Percentiles rank a stretch among this genome's conserved stretches.
Conservation (phyloP, 768 basidiomycete species). For the Termitomyces heimii region DNA sequence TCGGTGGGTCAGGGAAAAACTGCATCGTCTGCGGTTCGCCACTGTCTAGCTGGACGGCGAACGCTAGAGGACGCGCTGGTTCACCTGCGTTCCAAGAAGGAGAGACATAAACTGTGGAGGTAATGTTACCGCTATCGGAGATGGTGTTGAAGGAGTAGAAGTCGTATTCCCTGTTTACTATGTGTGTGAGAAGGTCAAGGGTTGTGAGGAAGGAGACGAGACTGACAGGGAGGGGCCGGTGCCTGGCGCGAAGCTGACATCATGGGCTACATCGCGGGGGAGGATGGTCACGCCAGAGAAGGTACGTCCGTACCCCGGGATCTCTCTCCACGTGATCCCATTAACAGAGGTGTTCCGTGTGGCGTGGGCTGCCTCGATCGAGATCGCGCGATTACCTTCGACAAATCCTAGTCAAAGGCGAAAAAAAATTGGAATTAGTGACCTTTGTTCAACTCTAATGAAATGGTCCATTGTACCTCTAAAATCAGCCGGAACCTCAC, state of each 20-base stretch:
- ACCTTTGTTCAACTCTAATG: not conserved
- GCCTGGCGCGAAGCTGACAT: conserved; percentile 54
- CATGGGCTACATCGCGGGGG: conserved; percentile 42
- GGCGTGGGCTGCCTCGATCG: conserved; percentile 62
- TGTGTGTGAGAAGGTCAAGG: not conserved
- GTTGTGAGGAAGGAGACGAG: not conserved
- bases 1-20: conserved; percentile 37
- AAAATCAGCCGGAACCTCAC: conserved; percentile 35
- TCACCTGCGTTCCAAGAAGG: conserved; percentile 51
- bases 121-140: conserved; percentile 34
- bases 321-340: conserved; percentile 50
- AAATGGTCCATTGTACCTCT: conserved; percentile 28
- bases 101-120: conserved; percentile 40
- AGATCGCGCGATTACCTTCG: conserved; percentile 56
- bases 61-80: conserved; percentile 39
- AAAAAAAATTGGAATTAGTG: not conserved
- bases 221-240: conserved; percentile 54
- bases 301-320: conserved; percentile 57
- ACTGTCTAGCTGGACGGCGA: conserved; percentile 47
- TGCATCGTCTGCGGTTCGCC: conserved; percentile 33
- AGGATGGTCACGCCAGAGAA: conserved; percentile 57
- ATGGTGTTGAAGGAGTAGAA: conserved; percentile 55
- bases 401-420: conserved; percentile 41
- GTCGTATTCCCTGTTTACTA: conserved; percentile 48
- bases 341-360: conserved; percentile 39